Conservation (phyloP, 2,329 filamentous ascomycete genomes). For the Neofusicoccum sp. region DNA sequence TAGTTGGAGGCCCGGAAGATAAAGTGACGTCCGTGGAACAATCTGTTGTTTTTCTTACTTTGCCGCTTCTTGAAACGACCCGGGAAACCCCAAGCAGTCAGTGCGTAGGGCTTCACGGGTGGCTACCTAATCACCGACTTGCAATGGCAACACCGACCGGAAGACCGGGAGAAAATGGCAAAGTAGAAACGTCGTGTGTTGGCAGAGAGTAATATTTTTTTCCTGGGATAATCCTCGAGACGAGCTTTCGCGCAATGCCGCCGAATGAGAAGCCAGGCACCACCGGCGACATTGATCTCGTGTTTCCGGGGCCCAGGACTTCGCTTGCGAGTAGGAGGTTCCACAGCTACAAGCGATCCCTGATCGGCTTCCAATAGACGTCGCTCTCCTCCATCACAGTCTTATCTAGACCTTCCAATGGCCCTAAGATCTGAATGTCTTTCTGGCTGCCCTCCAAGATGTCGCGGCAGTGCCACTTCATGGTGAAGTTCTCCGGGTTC, state of each 20-base stretch:
- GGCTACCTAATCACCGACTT: not conserved
- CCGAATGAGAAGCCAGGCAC: too few species aligned
- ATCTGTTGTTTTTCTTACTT: not conserved
- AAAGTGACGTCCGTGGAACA: not conserved
- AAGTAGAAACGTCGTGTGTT: not conserved
- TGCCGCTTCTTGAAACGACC: constrained; percentile 1
- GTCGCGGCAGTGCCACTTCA: constrained; percentile 50
- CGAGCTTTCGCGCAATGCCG: too few species aligned
- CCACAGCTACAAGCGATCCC: constrained; percentile 9
- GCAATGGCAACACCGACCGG: not conserved
- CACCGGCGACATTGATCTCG: not conserved
- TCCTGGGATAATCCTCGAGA: too few species aligned
- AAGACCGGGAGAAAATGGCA: not conserved
- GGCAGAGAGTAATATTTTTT: too few species aligned
- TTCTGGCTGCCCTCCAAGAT: constrained; percentile 51
- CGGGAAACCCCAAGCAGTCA: not conserved
- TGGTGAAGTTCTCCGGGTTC: constrained; percentile 54
- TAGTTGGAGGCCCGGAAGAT: not conserved
- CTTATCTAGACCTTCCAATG: constrained; percentile 45
- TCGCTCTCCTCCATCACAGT: constrained; percentile 47
- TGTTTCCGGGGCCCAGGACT: not conserved
- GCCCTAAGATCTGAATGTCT: constrained; percentile 50
- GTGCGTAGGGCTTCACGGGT: not conserved
- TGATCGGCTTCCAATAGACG: constrained; percentile 42
- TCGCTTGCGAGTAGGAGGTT: not conserved